These are phyloP conservation scores for Barnettozyma siamensis DNA, from an alignment of 805 yeast species.

Conservation along the genomic window DNA sequence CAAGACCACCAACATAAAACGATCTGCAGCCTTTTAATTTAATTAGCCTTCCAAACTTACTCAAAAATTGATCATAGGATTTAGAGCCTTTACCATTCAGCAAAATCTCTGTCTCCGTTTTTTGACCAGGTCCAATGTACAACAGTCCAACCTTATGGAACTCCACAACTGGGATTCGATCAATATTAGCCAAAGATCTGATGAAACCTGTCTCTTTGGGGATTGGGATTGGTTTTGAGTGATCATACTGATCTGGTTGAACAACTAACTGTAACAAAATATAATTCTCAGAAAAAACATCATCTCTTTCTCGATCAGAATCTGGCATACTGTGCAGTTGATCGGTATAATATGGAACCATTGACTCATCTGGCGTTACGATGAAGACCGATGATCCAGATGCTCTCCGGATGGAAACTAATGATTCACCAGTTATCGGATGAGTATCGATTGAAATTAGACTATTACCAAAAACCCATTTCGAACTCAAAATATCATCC, in stretches of 20 bases:
- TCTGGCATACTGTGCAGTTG: slow-evolving; percentile 24
- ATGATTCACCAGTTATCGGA: slow-evolving; percentile 43
- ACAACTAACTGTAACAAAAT: slow-evolving; percentile 46
- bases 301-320: slow-evolving; percentile 17
- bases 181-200: slow-evolving; percentile 58
- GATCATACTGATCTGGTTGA: slow-evolving; percentile 31
- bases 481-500: slow-evolving; percentile 24
- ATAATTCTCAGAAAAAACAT: slow-evolving; percentile 38
- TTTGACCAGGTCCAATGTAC: slow-evolving; percentile 67
- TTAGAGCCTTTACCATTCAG: slow-evolving; percentile 59
- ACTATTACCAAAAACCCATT: slow-evolving; percentile 60
- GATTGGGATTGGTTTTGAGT: slow-evolving; percentile 43
- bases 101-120: slow-evolving; percentile 56
- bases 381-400: slow-evolving; percentile 53
- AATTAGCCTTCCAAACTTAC: slow-evolving; percentile 55
- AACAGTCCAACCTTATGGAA: slow-evolving; percentile 75
- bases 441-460: slow-evolving; percentile 54
- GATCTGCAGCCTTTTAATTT: slow-evolving; percentile 47
- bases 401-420: slow-evolving; percentile 53
- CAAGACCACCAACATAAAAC: slow-evolving; percentile 74
- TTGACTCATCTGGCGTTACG: slow-evolving; percentile 35
- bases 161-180: slow-evolving; percentile 70
- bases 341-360: slow-evolving; percentile 28
- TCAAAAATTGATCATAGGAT: slow-evolving; percentile 54
- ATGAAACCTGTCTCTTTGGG: slow-evolving; percentile 39